Conservation (phyloP, 1,139 yeast genomes). For the Candida buenavistaensis region DNA sequence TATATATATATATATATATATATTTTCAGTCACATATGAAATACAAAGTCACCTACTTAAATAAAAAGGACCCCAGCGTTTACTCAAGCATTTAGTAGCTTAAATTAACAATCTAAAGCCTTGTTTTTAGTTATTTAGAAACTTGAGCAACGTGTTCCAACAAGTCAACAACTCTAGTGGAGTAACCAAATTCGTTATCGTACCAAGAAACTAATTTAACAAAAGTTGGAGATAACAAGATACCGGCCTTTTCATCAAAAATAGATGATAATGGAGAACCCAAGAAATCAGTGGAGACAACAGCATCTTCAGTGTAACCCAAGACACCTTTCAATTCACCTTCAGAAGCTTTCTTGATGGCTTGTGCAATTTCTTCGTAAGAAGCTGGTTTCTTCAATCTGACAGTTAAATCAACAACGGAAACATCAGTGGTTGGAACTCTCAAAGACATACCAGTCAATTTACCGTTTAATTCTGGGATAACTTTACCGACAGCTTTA, state of each 20-base stretch:
- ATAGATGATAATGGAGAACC: slow-evolving; percentile 77
- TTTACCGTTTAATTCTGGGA: slow-evolving; percentile 85
- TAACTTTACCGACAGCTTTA: slow-evolving; percentile 89
- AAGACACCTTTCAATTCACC: slow-evolving; percentile 72
- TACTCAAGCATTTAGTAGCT: background rate
- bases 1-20: background rate
- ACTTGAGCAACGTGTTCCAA: slow-evolving; percentile 68
- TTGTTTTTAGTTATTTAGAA: slow-evolving; percentile 26
- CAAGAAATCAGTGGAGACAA: slow-evolving; percentile 82
- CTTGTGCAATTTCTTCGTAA: slow-evolving; percentile 74
- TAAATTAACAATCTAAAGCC: slow-evolving; percentile 6
- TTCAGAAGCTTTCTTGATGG: slow-evolving; percentile 68
- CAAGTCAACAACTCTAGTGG: slow-evolving; percentile 88
- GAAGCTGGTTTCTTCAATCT: slow-evolving; percentile 69
- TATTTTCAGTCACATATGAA: background rate
- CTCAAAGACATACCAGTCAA: slow-evolving; percentile 88
- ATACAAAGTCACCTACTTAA: background rate
- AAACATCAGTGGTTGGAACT: slow-evolving; percentile 85
- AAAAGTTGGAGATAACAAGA: slow-evolving; percentile 76
- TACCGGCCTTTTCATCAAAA: slow-evolving; percentile 86
- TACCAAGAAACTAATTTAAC: slow-evolving; percentile 88
- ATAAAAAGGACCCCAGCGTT: background rate
- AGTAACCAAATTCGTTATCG: slow-evolving; percentile 91
- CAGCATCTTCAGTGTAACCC: slow-evolving; percentile 86
- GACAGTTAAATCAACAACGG: slow-evolving; percentile 53